phyloP scores from a whole-genome alignment of 768 basidiomycete genomes.

The Russula sp. region DNA sequence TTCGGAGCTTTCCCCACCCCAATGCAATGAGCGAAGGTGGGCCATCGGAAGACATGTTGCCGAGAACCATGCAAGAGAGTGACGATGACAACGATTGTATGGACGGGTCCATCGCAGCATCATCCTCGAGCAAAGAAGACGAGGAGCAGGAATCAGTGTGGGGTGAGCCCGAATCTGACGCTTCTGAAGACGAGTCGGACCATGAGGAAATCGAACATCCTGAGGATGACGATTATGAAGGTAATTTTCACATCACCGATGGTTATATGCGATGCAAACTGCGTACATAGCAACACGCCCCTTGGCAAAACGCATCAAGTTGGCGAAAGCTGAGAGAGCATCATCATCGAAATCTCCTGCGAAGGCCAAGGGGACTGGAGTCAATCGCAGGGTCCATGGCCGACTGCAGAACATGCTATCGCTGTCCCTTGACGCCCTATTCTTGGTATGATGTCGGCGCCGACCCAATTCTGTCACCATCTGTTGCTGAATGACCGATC shows the following conservation, averaged over 20 bases:
- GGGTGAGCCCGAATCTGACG: constrained; percentile 6
- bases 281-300: background rate
- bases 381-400: constrained; percentile 15
- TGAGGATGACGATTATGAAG: constrained; percentile 6
- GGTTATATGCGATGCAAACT: background rate
- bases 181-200: constrained; percentile 4
- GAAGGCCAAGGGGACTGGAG: constrained; percentile 3
- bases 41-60: background rate
- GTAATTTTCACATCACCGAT: background rate
- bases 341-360: constrained; percentile 7
- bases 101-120: constrained; percentile 7
- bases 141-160: background rate
- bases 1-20: background rate
- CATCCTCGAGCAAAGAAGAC: constrained; percentile 8
- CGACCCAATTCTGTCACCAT: background rate
- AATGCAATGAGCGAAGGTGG: background rate
- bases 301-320: constrained; percentile 18
- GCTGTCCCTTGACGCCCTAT: constrained; percentile 24
- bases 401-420: constrained; percentile 28
- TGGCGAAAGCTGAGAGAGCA: background rate
- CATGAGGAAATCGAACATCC: background rate
- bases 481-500: background rate
- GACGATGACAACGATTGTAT: constrained; percentile 16
- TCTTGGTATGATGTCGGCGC: constrained; percentile 17
- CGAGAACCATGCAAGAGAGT: background rate